Conservation (phyloP, 73 alveolate species). For the Tetrahymena thermophila region DNA sequence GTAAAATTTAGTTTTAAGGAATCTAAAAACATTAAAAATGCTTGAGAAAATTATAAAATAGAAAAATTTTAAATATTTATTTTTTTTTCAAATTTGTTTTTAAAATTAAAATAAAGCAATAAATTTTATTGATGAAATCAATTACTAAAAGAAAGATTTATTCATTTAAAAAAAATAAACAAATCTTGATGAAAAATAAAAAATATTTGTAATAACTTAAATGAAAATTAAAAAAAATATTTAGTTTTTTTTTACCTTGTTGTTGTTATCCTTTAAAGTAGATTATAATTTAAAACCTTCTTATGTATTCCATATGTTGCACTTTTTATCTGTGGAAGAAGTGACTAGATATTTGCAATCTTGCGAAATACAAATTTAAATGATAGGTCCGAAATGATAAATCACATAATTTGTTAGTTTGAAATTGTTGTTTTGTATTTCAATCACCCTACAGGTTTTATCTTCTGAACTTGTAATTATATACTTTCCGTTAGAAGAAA, state of each 20-base stretch:
- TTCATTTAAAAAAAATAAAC: too few relatives aligned
- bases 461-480: background rate
- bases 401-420: background rate
- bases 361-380: background rate
- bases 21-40: too few relatives aligned
- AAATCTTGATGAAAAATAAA: too few relatives aligned
- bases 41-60: too few relatives aligned
- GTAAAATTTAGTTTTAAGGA: background rate
- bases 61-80: too few relatives aligned
- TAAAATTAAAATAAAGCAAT: too few relatives aligned
- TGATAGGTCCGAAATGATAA: background rate
- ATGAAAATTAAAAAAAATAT: background rate
- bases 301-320: background rate
- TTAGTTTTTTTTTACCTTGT: background rate
- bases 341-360: background rate
- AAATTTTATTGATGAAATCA: too few relatives aligned
- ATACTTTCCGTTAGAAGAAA: background rate
- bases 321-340: background rate
- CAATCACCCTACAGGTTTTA: background rate
- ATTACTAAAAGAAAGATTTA: too few relatives aligned
- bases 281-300: background rate
- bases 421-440: background rate
- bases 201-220: too few relatives aligned
- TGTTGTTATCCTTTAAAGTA: background rate
- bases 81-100: too few relatives aligned